These are phyloP conservation scores for Grosmannia serpens DNA, from an alignment of 2,329 filamentous ascomycete species.

Conservation along the genomic window DNA sequence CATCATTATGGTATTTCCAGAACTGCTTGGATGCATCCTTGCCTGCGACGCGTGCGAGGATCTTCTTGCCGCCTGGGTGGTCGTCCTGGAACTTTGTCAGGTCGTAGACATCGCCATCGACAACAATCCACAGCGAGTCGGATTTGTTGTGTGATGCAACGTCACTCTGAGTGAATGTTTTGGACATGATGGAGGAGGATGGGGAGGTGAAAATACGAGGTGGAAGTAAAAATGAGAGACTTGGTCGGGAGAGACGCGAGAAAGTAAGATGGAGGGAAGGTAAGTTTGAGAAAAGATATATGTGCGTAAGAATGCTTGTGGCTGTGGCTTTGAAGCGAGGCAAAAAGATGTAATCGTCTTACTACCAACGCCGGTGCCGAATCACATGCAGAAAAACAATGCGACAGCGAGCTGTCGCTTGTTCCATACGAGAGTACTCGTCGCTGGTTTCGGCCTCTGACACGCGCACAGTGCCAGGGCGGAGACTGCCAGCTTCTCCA, in stretches of 20 bases:
- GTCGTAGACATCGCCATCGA: slow-evolving; percentile 95
- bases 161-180: slow-evolving; percentile 72
- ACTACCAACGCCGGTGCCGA: not conserved
- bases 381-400: not conserved
- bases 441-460: not conserved
- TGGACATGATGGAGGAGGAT: slow-evolving; percentile 54
- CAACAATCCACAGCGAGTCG: slow-evolving; percentile 75
- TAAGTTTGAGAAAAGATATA: not conserved
- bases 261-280: not conserved
- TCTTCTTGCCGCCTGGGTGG: slow-evolving; percentile 64
- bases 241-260: not conserved
- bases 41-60: slow-evolving; percentile 49
- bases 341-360: not conserved
- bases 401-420: not conserved
- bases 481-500: not conserved
- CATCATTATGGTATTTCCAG: slow-evolving; percentile 73
- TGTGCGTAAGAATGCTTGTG: not conserved
- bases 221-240: not conserved
- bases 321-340: not conserved
- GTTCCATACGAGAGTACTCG: not conserved
- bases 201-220: not conserved
- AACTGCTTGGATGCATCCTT: slow-evolving; percentile 58
- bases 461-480: not conserved
- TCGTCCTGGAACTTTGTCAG: slow-evolving; percentile 80
- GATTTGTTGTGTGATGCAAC: slow-evolving; percentile 87